phyloP scores from a whole-genome alignment of 495 filamentous ascomycete genomes.

The Xylaria castorea region DNA sequence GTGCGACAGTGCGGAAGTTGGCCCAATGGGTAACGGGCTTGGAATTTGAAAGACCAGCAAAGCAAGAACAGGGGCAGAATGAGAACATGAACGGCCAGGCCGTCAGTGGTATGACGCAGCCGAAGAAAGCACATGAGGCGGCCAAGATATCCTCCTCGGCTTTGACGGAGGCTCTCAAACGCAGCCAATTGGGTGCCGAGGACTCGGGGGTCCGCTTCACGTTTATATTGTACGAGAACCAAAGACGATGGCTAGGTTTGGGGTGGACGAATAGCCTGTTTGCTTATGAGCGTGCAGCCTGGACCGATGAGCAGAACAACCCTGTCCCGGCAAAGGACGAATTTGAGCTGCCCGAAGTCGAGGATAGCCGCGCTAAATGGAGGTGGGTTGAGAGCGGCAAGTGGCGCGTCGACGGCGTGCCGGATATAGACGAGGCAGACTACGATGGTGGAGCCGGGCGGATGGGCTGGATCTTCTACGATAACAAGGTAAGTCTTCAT shows the following conservation, averaged over 20 bases:
- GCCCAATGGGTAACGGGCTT: constrained; percentile 78
- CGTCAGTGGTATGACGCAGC: constrained; percentile 24
- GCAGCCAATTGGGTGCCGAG: constrained; percentile 44
- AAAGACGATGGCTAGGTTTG: constrained; percentile 91
- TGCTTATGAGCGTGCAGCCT: constrained; percentile 83
- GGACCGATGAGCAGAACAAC: constrained; percentile 97
- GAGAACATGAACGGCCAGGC: constrained; percentile 30
- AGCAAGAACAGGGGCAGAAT: constrained; percentile 38
- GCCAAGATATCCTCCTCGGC: constrained; percentile 37
- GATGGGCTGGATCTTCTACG: constrained; percentile 94
- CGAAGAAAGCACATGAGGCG: constrained; percentile 32
- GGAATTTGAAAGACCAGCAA: constrained; percentile 59
- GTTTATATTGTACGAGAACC: constrained; percentile 95
- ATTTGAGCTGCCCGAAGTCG: constrained; percentile 87
- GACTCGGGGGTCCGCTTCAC: constrained; percentile 88
- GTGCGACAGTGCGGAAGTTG: constrained; percentile 70
- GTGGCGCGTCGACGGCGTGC: constrained; percentile 85
- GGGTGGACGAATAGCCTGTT: constrained; percentile 94
- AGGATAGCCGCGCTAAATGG: constrained; percentile 78
- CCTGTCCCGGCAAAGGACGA: constrained; percentile 75
- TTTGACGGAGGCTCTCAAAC: constrained; percentile 40
- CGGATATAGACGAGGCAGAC: constrained; percentile 56
- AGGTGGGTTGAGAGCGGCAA: constrained; percentile 83
- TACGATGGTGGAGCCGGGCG: constrained; percentile 65
- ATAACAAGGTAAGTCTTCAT: constrained; percentile 78